Base-by-base conservation (phyloP, 306 rosid genomes). In the Quillaja saponaria region DNA sequence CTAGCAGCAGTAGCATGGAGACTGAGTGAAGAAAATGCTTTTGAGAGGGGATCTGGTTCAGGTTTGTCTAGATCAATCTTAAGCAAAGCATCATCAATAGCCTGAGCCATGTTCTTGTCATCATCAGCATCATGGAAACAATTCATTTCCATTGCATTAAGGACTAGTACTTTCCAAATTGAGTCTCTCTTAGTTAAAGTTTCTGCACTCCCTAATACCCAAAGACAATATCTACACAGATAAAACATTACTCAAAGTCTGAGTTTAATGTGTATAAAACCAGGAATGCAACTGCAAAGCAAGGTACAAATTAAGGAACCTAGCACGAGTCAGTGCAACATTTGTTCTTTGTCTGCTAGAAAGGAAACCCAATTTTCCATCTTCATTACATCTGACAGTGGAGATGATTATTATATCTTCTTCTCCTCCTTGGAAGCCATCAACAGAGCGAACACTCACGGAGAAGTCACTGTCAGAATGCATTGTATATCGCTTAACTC, bases 381-480 rank as follows among this genome's bases (percentile, higher is more conserved):
- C 53, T 6, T 11, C 62, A 49, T 81, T 79, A 1, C 71, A 58
- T 56, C 83, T 77, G 10, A 79, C 87, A 8, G 85, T 73, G 4
- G 80, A 81, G 8, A 58, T 61, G 28, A 71, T 54, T 6, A 83
- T 86, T 8, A 86, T 78, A 52, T 86, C 95, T 46, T 86, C 82
- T 34, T 86, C 90, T 6, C 87, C 85, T 0, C 90, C 90, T 83
- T 86, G 95, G 72, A 86, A 83, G 1, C 87, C 90, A 60, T 83
- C 95, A 7, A 86, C 71, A 6, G 87, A 71, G 8, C 84, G 87
- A 48, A 84, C 85, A 57, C 64, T 79, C 9, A 81, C 72, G 35
- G 66, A 65, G 58, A 83, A 86, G 13, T 48, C 40, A 1, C 63
- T 1, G 31, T 66, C 54, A 6, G 49, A 63, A 57, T 15, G 39